A percentile compares a stretch with the other conserved stretches of the same genome.
Evolutionary conservation across 2,329 filamentous ascomycete species (phyloP).

Genomic region (Westerdykella aurantiaca): DNA sequence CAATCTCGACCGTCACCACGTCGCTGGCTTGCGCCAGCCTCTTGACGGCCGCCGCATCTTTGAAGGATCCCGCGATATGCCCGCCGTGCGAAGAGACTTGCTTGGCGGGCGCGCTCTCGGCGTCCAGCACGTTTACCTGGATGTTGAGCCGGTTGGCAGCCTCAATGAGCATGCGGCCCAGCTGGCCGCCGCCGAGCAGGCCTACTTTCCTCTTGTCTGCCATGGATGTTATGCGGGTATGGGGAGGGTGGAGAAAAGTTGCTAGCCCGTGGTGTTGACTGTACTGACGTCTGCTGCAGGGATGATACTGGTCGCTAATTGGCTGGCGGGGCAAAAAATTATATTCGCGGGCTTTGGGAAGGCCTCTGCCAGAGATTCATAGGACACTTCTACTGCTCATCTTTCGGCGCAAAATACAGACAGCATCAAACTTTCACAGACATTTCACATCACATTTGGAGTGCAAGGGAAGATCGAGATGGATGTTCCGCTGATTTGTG

Average conservation of each 20-base stretch:
- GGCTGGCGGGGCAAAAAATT: slow-evolving; percentile 19
- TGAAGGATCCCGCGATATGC: slow-evolving; percentile 84
- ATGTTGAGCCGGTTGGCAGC: slow-evolving; percentile 75
- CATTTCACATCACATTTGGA: neutral
- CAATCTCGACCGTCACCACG: slow-evolving; percentile 87
- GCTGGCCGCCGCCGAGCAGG: slow-evolving; percentile 45
- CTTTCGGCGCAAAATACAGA: neutral
- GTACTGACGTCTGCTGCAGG: neutral
- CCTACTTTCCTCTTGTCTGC: slow-evolving; percentile 32
- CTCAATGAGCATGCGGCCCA: slow-evolving; percentile 92
- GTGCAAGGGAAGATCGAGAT: neutral
- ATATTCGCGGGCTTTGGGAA: neutral
- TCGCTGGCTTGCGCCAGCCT: slow-evolving; percentile 72
- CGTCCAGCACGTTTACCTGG: slow-evolving; percentile 73
- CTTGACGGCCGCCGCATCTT: slow-evolving; percentile 70
- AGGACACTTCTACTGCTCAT: too few relatives aligned
- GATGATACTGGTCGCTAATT: neutral
- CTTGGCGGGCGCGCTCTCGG: slow-evolving; percentile 70
- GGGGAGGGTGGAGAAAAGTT: neutral
- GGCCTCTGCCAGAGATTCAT: neutral
- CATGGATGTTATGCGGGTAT: slow-evolving; percentile 14
- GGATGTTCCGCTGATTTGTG: slow-evolving; percentile 20
- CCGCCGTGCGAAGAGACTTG: slow-evolving; percentile 70
- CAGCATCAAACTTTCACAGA: neutral
- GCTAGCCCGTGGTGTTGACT: neutral